phyloP scores from a whole-genome alignment of 192 early-diverging fungal genomes.

The Chytriomyces sp. region DNA sequence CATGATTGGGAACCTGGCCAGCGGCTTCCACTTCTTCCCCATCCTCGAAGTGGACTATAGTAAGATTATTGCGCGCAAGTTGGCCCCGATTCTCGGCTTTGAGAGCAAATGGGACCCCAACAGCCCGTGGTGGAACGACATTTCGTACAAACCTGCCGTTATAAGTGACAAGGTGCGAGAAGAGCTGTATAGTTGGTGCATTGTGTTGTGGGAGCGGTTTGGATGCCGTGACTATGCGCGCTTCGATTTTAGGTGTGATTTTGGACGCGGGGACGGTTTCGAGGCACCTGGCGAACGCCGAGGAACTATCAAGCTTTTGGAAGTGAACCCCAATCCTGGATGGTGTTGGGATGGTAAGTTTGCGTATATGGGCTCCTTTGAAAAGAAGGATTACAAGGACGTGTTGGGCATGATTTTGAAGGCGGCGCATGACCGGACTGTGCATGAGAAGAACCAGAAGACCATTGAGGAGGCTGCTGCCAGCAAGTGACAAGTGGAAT shows the following conservation, averaged over 20 bases:
- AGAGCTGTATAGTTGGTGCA: constrained; percentile 38
- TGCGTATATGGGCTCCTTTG: constrained; percentile 58
- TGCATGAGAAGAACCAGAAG: constrained; percentile 14
- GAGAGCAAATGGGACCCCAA: constrained; percentile 64
- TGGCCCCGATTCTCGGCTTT: constrained; percentile 61
- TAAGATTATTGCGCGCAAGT: constrained; percentile 40
- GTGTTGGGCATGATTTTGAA: constrained; percentile 51
- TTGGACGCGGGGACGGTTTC: constrained; percentile 22
- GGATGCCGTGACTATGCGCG: constrained; percentile 58
- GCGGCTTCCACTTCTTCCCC: constrained; percentile 59
- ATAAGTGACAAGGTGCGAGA: constrained; percentile 25
- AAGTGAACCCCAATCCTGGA: constrained; percentile 62
- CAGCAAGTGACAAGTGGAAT: too few species aligned
- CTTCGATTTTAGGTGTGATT: constrained; percentile 52
- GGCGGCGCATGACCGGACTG: constrained; percentile 39
- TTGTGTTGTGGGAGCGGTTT: constrained; percentile 52
- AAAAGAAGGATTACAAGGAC: constrained; percentile 45
- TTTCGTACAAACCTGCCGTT: constrained; percentile 44
- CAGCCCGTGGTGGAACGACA: constrained; percentile 57
- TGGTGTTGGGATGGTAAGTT: constrained; percentile 67
- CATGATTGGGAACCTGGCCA: constrained; percentile 56
- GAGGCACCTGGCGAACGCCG: constrained; percentile 20
- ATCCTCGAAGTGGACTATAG: constrained; percentile 57
- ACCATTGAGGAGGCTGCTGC: too few species aligned
- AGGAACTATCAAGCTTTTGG: constrained; percentile 54